phyloP scores from a whole-genome alignment of 176 grass and related monocot genomes.

The Cenchrus purpureus region DNA sequence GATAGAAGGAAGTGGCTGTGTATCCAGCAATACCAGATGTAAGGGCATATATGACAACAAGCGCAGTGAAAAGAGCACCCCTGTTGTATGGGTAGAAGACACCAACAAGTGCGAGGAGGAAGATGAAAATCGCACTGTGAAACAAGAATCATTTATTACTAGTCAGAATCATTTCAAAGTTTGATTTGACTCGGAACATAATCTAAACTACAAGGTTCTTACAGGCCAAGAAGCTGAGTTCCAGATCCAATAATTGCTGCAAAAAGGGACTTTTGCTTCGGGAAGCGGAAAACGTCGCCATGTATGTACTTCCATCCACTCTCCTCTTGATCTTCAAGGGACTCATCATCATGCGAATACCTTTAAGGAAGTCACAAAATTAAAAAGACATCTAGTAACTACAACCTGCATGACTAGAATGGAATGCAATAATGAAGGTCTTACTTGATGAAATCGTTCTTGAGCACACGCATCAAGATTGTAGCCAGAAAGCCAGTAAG shows the following conservation, averaged over 20 bases:
- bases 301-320: conserved; percentile 99
- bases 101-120: conserved; percentile 84
- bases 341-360: conserved; percentile 87
- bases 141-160: conserved; percentile 26
- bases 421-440: conserved; percentile 25
- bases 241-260: conserved; percentile 86
- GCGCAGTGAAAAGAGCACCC: conserved; percentile 94
- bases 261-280: conserved; percentile 77
- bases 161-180: conserved; percentile 34
- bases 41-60: conserved; percentile 92
- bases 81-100: conserved; percentile 96
- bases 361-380: conserved; percentile 46
- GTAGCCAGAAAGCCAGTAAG: conserved; percentile 92
- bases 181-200: conserved; percentile 33
- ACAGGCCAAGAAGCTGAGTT: conserved; percentile 96
- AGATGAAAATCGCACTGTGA: conserved; percentile 84
- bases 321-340: conserved; percentile 89
- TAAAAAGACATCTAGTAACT: conserved; percentile 21
- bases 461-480: conserved; percentile 90
- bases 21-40: conserved; percentile 96
- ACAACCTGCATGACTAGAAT: conserved; percentile 20
- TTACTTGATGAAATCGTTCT: conserved; percentile 97
- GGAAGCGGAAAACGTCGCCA: conserved; percentile 84
- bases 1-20: conserved; percentile 86
- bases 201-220: conserved; percentile 42